These are phyloP conservation scores for Rhododendron mucronatum DNA, from an alignment of 148 eudicot species.

Conservation along the genomic window DNA sequence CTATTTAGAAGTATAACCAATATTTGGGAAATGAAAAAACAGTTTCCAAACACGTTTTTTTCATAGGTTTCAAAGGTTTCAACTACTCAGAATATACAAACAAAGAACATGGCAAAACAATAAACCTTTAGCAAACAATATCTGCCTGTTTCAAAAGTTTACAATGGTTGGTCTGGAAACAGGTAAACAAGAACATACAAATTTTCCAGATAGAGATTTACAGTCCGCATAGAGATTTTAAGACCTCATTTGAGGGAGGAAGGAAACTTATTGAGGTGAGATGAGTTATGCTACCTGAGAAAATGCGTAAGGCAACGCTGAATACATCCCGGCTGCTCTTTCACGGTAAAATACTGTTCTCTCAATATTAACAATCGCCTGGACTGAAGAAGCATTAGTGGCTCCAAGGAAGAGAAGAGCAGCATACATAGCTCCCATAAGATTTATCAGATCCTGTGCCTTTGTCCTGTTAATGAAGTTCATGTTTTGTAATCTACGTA, in stretches of 20 bases:
- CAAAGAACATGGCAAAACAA: not conserved
- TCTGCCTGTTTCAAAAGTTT: not conserved
- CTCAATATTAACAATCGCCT: constrained; percentile 37
- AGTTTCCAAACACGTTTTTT: not conserved
- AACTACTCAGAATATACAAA: not conserved
- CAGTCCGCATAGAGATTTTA: not conserved
- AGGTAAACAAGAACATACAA: not conserved
- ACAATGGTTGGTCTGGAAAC: not conserved
- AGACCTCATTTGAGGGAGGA: not conserved
- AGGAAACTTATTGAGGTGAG: not conserved
- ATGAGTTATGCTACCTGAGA: constrained; percentile 29
- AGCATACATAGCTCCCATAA: constrained; percentile 44
- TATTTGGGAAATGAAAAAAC: not conserved
- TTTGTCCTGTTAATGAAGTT: constrained; percentile 20
- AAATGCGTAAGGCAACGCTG: constrained; percentile 50
- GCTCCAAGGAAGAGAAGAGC: constrained; percentile 46
- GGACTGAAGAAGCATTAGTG: constrained; percentile 38
- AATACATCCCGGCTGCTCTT: constrained; percentile 55
- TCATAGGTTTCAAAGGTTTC: not conserved
- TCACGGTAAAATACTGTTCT: constrained; percentile 53
- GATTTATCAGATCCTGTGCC: constrained; percentile 41
- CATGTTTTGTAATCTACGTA: not conserved
- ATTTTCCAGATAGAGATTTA: not conserved
- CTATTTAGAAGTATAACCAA: not conserved
- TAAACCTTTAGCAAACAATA: not conserved